phyloP scores from a whole-genome alignment of 139 green algal genomes.

The Chlorella sorokiniana region DNA sequence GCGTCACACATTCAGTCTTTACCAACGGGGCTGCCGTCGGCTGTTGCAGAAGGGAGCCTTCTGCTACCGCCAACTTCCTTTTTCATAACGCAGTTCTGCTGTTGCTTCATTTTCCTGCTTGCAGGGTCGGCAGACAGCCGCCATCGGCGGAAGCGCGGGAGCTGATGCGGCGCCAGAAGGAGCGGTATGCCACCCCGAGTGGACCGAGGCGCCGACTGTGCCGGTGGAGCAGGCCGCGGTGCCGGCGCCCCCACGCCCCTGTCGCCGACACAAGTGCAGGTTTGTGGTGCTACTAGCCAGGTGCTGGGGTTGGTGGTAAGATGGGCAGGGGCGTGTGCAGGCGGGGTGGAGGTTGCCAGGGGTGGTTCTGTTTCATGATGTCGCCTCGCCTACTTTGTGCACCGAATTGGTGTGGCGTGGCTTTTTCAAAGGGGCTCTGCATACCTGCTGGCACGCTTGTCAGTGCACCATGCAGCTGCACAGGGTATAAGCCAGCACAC shows the following conservation, averaged over 20 bases:
- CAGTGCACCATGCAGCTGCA: no score
- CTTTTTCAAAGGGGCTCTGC: no score
- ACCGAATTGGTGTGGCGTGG: no score
- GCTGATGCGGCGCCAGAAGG: not conserved
- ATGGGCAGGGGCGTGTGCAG: not conserved
- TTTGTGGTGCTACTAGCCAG: not conserved
- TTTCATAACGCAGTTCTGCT: not conserved
- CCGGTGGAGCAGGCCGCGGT: not conserved
- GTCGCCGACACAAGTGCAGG: not conserved
- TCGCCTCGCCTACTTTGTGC: no score
- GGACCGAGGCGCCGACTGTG: not conserved
- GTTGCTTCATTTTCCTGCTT: not conserved
- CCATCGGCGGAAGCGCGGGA: not conserved
- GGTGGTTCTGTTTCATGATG: not conserved
- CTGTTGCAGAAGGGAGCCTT: no score
- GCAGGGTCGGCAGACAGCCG: not conserved
- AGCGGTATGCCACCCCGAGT: not conserved
- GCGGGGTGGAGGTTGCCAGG: not conserved
- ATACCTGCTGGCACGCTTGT: no score
- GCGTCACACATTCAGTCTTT: no score
- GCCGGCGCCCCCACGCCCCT: not conserved
- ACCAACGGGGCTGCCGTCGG: no score
- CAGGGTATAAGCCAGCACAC: no score
- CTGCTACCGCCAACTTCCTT: no score
- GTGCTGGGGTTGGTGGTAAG: not conserved